phyloP scores from a whole-genome alignment of 2,329 filamentous ascomycete genomes.

The Diplodia seriata region DNA sequence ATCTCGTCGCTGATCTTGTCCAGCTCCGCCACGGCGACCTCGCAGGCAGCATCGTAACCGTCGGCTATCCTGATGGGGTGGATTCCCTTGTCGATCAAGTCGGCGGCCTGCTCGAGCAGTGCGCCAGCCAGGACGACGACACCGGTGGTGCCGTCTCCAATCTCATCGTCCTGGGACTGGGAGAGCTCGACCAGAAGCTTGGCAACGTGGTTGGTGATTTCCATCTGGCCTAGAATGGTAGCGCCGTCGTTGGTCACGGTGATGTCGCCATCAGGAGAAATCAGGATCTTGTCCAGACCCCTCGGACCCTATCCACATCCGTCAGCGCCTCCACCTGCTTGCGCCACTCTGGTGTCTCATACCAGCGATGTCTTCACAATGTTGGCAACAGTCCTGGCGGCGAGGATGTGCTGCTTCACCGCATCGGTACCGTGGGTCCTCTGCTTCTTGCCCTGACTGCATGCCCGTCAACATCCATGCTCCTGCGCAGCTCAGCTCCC shows the following conservation, averaged over 20 bases:
- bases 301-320: slow-evolving; percentile 70
- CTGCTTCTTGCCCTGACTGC: slow-evolving; percentile 95
- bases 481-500: slow-evolving; percentile 13
- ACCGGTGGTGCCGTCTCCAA: slow-evolving; percentile 96
- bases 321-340: slow-evolving; percentile 5
- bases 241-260: slow-evolving; percentile 99
- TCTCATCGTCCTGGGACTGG: slow-evolving; percentile 98
- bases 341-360: slow-evolving; percentile 39
- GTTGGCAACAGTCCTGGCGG: slow-evolving; percentile 92
- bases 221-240: slow-evolving; percentile 96
- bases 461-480: slow-evolving; percentile 41
- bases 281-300: slow-evolving; percentile 98
- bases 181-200: slow-evolving; percentile 96
- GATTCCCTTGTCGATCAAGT: slow-evolving; percentile 99
- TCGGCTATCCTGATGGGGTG: slow-evolving; percentile 98
- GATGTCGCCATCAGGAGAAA: slow-evolving; percentile 97
- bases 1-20: slow-evolving; percentile 93
- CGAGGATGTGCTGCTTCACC: slow-evolving; percentile 97
- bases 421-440: slow-evolving; percentile 95
- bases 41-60: slow-evolving; percentile 96
- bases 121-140: slow-evolving; percentile 96
- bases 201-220: slow-evolving; percentile 97
- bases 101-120: slow-evolving; percentile 92
- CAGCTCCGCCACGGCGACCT: slow-evolving; percentile 90
- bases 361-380: slow-evolving; percentile 95